Base-by-base conservation (phyloP, 805 yeast species). In the Candida incommunis region DNA sequence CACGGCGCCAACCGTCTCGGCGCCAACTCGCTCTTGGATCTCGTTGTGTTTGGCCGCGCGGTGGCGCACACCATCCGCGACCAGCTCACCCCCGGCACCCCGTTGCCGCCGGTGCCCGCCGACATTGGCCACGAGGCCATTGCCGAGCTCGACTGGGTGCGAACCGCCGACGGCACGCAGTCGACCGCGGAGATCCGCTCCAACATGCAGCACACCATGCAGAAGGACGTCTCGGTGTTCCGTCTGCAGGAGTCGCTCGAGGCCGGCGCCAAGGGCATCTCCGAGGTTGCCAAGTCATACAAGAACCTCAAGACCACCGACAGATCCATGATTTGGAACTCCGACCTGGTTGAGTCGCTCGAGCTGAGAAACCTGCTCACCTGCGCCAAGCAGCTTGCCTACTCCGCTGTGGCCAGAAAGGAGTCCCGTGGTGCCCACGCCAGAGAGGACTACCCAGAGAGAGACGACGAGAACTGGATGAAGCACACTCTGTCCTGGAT, bases 361-460 rank as follows among this genome's bases (percentile, higher is more conserved):
- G 98, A 90, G 69, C 74, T 90, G 64, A 96, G 88, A 68, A 90
- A 90, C 80, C 75, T 90, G 74, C 75, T 90, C 65, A 88, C 97
- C 43, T 86, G 96, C 74, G 97, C 97, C 50, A 78, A 81, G 52
- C 98, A 92, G 74, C 88, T 96, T 44, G 97, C 97, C 26, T 71
- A 70, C 53, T 76, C 94, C 51, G 98, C 98, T 44, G 87, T 92
- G 51, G 94, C 86, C 46, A 85, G 98, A 75, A 80, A 74, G 60
- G 98, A 90, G 71, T 87, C 96, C 31, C 85, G 98, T 74, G 98
- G 98, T 71, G 97, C 98, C 43, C 98, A 90, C 63, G 96, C 98
- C 48, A 82, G 97, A 74, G 98, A 90, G 68, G 98, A 90, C 67
- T 88, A 68, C 71, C 96, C 95, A 60, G 80, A 78, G 51, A 86